Conservation (phyloP, 192 early-diverging fungal genomes). For the Chytriomyces sp. region DNA sequence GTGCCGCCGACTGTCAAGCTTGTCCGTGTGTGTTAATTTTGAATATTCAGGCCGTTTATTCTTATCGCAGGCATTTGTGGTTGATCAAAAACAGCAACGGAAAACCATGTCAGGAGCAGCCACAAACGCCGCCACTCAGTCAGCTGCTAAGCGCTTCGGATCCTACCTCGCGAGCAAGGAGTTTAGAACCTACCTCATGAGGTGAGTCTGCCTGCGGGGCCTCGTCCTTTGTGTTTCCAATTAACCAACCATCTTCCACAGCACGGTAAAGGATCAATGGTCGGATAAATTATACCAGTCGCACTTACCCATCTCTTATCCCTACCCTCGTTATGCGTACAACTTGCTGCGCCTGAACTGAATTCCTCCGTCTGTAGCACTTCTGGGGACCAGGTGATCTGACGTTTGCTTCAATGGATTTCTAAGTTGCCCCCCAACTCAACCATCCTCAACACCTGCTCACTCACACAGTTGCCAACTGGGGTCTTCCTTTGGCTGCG, state of each 20-base stretch:
- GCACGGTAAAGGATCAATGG: slow-evolving; percentile 15
- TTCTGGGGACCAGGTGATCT: slow-evolving; percentile 59
- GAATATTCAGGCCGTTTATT: neutral
- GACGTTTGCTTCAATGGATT: neutral
- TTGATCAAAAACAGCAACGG: neutral
- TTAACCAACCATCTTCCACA: neutral
- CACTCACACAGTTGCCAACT: slow-evolving; percentile 53
- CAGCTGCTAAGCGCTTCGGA: slow-evolving; percentile 25
- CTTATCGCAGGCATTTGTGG: neutral
- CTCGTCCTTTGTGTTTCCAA: neutral
- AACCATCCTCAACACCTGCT: neutral
- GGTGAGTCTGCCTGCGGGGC: slow-evolving; percentile 29
- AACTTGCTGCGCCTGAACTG: neutral
- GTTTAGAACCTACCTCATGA: slow-evolving; percentile 57
- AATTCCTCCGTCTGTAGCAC: slow-evolving; percentile 39
- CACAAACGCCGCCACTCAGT: neutral
- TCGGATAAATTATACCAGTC: no score
- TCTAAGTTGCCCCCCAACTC: neutral
- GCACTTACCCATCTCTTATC: neutral
- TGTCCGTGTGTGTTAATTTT: neutral
- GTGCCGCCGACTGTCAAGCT: neutral
- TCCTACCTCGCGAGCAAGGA: slow-evolving; percentile 48
- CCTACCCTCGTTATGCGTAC: neutral
- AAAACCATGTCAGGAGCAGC: neutral
- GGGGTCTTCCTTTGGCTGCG: slow-evolving; percentile 96